Evolutionary conservation across 2,329 filamentous ascomycete species (phyloP), one percentile per base, ranked within the genome.

Genomic region (Aspergillus sp.): DNA sequence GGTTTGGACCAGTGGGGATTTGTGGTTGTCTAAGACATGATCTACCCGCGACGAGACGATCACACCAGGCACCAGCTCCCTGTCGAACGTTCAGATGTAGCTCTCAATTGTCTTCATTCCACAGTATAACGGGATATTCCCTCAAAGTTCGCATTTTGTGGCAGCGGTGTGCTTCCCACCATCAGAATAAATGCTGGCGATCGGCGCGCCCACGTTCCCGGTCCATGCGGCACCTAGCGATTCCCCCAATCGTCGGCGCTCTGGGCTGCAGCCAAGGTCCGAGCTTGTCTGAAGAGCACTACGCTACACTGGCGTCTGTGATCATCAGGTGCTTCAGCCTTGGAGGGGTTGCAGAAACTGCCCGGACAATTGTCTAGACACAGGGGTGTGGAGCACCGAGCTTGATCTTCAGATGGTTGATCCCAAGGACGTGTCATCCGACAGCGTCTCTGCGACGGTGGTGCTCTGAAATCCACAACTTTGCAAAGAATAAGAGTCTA

Each of bases 291-390:
- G 62, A 60, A 54, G 54, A 61, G 50, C 43, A 59, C 19, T 19
- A 19, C 19, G 19, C 19, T 19, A 19, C 19, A 19, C 54, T 56
- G 54, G 47, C 45, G 48, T 38, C 46, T 63, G 34, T 31, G 22
- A 43, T 30, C 48, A 17, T 31, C 59, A 56, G 31, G 43, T 54
- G 53, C 41, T 58, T 46, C 45, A 19, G 60, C 55, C 52, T 45
- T 43, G 48, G 9, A 41, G 34, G 9, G 9, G 34, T 15, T 41
- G 34, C 34, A 41, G 34, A 41, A 41, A n/a, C 45, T 34, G 31
- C 46, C 57, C 52, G 49, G 57, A 54, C 54, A 54, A 57, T 51
- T 58, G 61, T 58, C 63, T 65, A 65, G 63, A 62, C 63, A 41
- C 54, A 61, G 47, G 31, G 49, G 41, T 53, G 62, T 57, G 58